Base-by-base conservation (phyloP, 2,329 filamentous ascomycete genomes). In the Ophiobolus disseminans region DNA sequence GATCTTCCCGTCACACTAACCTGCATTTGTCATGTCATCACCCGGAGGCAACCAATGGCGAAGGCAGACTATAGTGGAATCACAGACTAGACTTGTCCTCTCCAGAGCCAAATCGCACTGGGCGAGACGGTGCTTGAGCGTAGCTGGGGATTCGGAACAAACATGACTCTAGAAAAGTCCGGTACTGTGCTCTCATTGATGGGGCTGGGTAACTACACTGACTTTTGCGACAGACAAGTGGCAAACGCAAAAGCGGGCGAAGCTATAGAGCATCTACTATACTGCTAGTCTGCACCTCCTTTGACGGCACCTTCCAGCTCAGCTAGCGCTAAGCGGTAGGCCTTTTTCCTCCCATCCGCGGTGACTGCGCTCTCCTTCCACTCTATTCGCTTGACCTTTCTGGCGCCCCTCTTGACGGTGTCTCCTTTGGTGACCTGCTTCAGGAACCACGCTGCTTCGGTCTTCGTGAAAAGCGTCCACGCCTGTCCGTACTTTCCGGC, bases 381-480 rank as follows among this genome's bases (percentile, higher is more conserved):
- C 41, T 76, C 76, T 32, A 76, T 61, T 34, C 80, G 75, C 54
- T 74, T 73, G 20, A 82, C 76, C 52, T 75, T 78, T 47, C 65
- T 70, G 3, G 55, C 68, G 3, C 66, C 68, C 39, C 83, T 77
- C 48, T 75, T 70, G 4, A 86, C 78, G 48, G 79, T 80, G 19
- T 73, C 67, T 4, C 78, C 77, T 46, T 81, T 82, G 1, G 85
- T 88, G 53, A 97, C 87, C 61, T 89, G 88, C 50, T 88, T 88
- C 83, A 90, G 91, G 75, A 97, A 99, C 92, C 94, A 96, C 35
- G 88, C 84, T 17, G 87, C 91, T 74, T 99, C 92, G 2, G 83
- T 82, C 61, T 91, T 87, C 3, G 86, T 87, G 39, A 96, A 86
- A 10, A 99, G 76, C 0, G 91, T 96, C 90, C 91, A 96, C 0